A percentile compares a stretch with the other conserved stretches of the same genome.
phyloP scores from a whole-genome alignment of 164 flowering plant species.

The Dillenia suffruticosa region DNA sequence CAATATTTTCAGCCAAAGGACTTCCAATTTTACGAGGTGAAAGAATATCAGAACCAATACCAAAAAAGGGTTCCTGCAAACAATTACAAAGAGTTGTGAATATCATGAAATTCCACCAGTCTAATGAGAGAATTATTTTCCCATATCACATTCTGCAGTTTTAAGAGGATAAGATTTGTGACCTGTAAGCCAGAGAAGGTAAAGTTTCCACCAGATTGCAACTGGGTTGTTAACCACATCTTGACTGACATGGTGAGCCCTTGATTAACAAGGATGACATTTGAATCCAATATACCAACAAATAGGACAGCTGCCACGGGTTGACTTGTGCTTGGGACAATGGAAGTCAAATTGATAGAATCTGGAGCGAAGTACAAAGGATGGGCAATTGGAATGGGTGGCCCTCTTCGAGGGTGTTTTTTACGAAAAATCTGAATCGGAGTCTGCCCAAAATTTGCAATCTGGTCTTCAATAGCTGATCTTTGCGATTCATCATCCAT shows the following conservation, averaged over 20 bases:
- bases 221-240: slow-evolving; percentile 94
- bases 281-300: slow-evolving; percentile 64
- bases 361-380: slow-evolving; percentile 90
- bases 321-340: slow-evolving; percentile 40
- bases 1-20: slow-evolving; percentile 75
- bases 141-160: too few species aligned
- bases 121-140: too few species aligned
- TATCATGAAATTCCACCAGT: too few species aligned
- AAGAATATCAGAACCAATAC: slow-evolving; percentile 89
- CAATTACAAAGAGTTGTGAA: slow-evolving; percentile 3
- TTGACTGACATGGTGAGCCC: slow-evolving; percentile 84
- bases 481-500: slow-evolving; percentile 97
- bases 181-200: slow-evolving; percentile 96
- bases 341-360: slow-evolving; percentile 85
- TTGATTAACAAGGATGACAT: slow-evolving; percentile 67
- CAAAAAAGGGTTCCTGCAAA: slow-evolving; percentile 92
- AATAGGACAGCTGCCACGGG: slow-evolving; percentile 58
- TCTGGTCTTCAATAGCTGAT: slow-evolving; percentile 97
- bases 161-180: neutral
- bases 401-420: slow-evolving; percentile 97
- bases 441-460: slow-evolving; percentile 98
- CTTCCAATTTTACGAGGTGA: slow-evolving; percentile 82
- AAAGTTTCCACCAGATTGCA: slow-evolving; percentile 94
- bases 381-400: slow-evolving; percentile 96
- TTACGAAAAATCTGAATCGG: slow-evolving; percentile 93